Evolutionary conservation across 352 stramenopile genomes (phyloP).

Genomic region (Pythium dissimile): DNA sequence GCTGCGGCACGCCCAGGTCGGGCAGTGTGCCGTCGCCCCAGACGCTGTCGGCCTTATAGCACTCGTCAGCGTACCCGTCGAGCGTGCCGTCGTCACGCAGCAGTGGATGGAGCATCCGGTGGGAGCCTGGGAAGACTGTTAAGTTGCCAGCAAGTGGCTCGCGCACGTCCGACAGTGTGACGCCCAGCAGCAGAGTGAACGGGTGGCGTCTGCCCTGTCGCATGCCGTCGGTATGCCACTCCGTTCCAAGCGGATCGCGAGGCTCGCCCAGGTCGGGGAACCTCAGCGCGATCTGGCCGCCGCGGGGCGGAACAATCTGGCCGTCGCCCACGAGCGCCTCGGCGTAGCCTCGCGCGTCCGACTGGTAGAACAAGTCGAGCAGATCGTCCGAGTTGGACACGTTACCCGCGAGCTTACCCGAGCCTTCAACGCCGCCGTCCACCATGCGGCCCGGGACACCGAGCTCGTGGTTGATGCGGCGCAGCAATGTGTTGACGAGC

Average conservation of each 20-base stretch:
- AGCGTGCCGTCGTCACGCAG: constrained; percentile 54
- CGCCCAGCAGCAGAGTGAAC: constrained; percentile 62
- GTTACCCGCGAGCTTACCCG: constrained; percentile 63
- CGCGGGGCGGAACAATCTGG: constrained; percentile 42
- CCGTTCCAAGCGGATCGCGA: constrained; percentile 55
- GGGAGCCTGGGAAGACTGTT: constrained; percentile 68
- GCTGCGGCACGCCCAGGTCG: constrained; percentile 55
- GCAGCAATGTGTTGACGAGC: constrained; percentile 51
- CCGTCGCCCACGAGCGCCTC: constrained; percentile 52
- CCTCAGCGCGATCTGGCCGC: constrained; percentile 66
- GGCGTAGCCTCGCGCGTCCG: constrained; percentile 50
- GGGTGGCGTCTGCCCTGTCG: constrained; percentile 65
- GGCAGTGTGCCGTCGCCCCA: constrained; percentile 73
- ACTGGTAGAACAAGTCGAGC: constrained; percentile 52
- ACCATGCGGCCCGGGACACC: constrained; percentile 66
- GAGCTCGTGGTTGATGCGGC: constrained; percentile 76
- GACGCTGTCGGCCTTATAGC: constrained; percentile 64
- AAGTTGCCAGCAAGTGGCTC: constrained; percentile 66
- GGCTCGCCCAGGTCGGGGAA: constrained; percentile 67
- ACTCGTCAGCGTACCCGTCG: constrained; percentile 47
- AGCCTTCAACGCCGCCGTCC: constrained; percentile 67
- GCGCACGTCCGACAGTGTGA: constrained; percentile 65
- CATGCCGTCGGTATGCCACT: constrained; percentile 86
- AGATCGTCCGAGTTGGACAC: constrained; percentile 67
- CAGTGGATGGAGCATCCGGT: constrained; percentile 43